phyloP scores from a whole-genome alignment of 75 land plant species.

The Pinus taeda region DNA sequence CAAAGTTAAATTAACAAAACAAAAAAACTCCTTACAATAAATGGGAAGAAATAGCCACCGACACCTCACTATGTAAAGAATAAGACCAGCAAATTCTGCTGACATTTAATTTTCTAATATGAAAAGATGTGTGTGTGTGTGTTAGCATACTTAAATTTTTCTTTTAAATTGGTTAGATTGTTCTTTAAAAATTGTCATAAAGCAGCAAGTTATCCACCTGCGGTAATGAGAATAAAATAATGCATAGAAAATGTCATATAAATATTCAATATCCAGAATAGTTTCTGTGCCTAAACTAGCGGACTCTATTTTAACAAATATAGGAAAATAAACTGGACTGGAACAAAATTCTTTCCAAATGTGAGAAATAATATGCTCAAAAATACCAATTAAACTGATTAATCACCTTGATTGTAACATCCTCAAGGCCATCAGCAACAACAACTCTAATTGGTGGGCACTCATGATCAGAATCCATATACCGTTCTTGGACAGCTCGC shows the following conservation, averaged over 20 bases:
- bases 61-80: no score
- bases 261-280: background rate
- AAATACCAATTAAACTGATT: background rate
- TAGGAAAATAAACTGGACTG: background rate
- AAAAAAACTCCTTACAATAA: background rate
- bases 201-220: background rate
- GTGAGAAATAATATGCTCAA: background rate
- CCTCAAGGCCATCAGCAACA: constrained; percentile 97
- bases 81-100: no score
- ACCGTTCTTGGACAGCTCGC: constrained; percentile 95
- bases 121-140: background rate
- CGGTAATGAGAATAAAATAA: constrained; percentile 1
- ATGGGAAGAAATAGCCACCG: background rate
- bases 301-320: no score
- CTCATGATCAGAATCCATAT: constrained; percentile 71
- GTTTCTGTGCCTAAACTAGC: no score
- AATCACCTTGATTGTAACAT: constrained; percentile 93
- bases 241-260: constrained; percentile 1
- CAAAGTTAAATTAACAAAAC: background rate
- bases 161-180: no score
- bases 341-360: background rate
- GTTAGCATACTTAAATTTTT: no score
- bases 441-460: constrained; percentile 83
- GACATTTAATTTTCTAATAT: background rate
- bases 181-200: no score